A percentile compares a stretch with the other conserved stretches of the same genome.
phyloP scores from a whole-genome alignment of 345 rosid genomes.

The Sonneratia alba region DNA sequence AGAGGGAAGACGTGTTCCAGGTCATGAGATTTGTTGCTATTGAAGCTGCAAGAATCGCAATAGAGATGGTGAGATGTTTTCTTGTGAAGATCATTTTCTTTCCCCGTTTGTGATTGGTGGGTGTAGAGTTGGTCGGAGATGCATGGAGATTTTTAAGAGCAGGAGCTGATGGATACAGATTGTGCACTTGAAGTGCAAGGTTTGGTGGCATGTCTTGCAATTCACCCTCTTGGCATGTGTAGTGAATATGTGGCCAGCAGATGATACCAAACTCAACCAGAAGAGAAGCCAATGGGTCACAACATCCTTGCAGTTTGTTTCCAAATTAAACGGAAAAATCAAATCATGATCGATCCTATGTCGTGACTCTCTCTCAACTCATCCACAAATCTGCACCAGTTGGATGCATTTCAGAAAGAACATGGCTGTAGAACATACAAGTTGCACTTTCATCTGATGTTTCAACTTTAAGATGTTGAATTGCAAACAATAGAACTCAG shows the following conservation, averaged over 20 bases:
- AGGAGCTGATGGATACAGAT: background rate
- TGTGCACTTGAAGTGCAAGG: slow-evolving; percentile 72
- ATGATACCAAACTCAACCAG: too few relatives aligned
- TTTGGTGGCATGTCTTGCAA: slow-evolving; percentile 80
- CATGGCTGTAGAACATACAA: background rate
- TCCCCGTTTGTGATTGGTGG: background rate
- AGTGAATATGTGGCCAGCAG: background rate
- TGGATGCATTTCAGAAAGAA: background rate
- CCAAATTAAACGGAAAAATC: background rate
- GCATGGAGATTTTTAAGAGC: background rate
- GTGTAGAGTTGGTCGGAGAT: slow-evolving; percentile 8
- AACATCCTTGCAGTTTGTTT: background rate
- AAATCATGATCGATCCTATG: background rate
- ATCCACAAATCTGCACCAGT: background rate
- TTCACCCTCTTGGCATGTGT: slow-evolving; percentile 40
- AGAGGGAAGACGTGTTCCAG: slow-evolving; percentile 12
- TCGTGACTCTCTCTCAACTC: background rate
- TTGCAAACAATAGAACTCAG: too few relatives aligned
- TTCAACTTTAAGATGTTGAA: background rate
- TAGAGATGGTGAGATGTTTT: slow-evolving; percentile 21
- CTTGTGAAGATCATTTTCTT: slow-evolving; percentile 21
- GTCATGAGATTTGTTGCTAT: slow-evolving; percentile 23
- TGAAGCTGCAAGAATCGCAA: slow-evolving; percentile 33
- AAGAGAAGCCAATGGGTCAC: background rate
- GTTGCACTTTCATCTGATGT: background rate